Evolutionary conservation across 2,329 filamentous ascomycete species (phyloP).

Genomic region (Talaromyces sp.): DNA sequence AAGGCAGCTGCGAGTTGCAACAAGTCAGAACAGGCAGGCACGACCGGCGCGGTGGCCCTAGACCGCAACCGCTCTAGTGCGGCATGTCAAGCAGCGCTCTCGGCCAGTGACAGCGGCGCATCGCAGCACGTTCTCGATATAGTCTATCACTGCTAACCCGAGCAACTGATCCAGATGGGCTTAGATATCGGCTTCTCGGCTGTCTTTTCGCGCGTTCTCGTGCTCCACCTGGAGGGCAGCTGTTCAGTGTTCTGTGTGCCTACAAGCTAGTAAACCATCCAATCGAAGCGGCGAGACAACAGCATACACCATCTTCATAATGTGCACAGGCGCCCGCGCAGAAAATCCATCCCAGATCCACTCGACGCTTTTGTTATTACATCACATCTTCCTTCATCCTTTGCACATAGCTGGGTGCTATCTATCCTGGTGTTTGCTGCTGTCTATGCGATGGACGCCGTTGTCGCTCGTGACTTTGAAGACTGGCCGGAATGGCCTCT

Average conservation of each 20-base stretch:
- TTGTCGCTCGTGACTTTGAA: conserved; percentile 14
- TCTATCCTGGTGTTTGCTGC: too few relatives aligned
- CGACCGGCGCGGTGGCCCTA: not conserved
- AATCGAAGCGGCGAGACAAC: not conserved
- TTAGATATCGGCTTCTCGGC: not conserved
- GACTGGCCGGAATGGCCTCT: conserved; percentile 27
- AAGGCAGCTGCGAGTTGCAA: not conserved
- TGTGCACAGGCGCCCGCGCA: not conserved
- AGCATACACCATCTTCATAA: not conserved
- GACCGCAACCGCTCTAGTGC: not conserved
- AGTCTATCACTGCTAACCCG: too few relatives aligned
- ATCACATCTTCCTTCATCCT: not conserved
- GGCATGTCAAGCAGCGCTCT: not conserved
- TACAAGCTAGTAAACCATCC: not conserved
- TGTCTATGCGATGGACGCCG: conserved; percentile 14
- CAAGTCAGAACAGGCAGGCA: not conserved
- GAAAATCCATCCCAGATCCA: not conserved
- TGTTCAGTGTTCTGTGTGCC: too few relatives aligned
- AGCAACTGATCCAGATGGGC: not conserved
- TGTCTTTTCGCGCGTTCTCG: not conserved
- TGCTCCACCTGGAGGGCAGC: not conserved
- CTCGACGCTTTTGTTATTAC: not conserved
- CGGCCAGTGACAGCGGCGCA: not conserved
- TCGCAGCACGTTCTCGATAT: not conserved
- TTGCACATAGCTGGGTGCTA: too few relatives aligned